Evolutionary conservation across 192 early-diverging fungal species (phyloP).

Genomic region (Allomyces macrogynus): DNA sequence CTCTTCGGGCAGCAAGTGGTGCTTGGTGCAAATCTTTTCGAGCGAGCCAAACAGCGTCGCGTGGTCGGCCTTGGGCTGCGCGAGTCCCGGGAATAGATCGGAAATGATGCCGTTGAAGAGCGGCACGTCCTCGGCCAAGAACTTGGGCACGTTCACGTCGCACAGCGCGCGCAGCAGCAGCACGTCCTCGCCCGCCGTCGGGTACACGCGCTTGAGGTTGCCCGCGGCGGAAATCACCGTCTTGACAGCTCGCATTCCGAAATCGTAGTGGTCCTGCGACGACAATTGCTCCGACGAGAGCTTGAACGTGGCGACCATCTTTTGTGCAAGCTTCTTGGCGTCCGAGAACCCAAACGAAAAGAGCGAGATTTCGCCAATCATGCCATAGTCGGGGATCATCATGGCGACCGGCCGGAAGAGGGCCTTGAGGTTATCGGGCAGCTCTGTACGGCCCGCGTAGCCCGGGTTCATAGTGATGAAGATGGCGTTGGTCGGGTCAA

Average conservation of each 20-base stretch:
- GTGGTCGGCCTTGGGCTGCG: slow-evolving; percentile 59
- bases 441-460: slow-evolving; percentile 91
- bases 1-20: slow-evolving; percentile 49
- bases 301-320: slow-evolving; percentile 95
- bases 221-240: slow-evolving; percentile 95
- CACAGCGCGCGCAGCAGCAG: slow-evolving; percentile 89
- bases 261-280: slow-evolving; percentile 95
- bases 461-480: slow-evolving; percentile 99
- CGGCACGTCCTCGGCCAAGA: slow-evolving; percentile 85
- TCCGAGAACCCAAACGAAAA: slow-evolving; percentile 97
- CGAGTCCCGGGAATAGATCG: slow-evolving; percentile 86
- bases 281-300: slow-evolving; percentile 87
- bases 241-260: slow-evolving; percentile 93
- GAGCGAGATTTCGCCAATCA: slow-evolving; percentile 99
- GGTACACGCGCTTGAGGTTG: slow-evolving; percentile 83
- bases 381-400: slow-evolving; percentile 90
- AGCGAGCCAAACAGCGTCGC: slow-evolving; percentile 51
- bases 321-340: slow-evolving; percentile 78
- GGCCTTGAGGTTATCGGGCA: slow-evolving; percentile 98
- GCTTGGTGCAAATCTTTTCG: slow-evolving; percentile 51
- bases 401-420: slow-evolving; percentile 97
- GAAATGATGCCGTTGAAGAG: slow-evolving; percentile 65
- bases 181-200: slow-evolving; percentile 58
- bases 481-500: slow-evolving; percentile 80
- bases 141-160: slow-evolving; percentile 92